Base-by-base conservation (phyloP, 441 rosid genomes). In the Aquilaria agallochum region DNA sequence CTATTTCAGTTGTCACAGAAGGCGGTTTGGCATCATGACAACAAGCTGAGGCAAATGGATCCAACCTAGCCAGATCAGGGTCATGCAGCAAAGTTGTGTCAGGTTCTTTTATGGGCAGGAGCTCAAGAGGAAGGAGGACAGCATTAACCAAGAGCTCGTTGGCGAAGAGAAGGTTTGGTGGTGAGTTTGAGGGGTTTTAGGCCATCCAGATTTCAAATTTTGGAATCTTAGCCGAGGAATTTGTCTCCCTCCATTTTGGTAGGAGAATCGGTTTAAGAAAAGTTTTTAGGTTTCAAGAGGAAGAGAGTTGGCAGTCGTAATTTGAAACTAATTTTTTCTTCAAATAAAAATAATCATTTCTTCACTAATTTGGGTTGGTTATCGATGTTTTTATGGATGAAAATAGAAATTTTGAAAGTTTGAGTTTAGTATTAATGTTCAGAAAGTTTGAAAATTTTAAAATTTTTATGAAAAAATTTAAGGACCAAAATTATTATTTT, bases 101-200 rank as follows among this genome's bases (percentile, higher is more conserved):
- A 7, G 69, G 70, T 55, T 66, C 72, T 57, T 69, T 74, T 50
- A 59, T 60, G 53, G 84, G 71, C 52, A 86, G 74, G 11, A 70
- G 84, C 33, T 76, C 77, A 62, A 92, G 95, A n/a, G 98, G 98
- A 49, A 82, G 90, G 42, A 92, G 85, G 62, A 90, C 76, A 10
- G 96, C 98, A 47, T 82, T 85, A 65, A 74, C 78, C 31, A 92
- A 84, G 77, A 92, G 91, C 56, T 89, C 82, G 64, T 92, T 95
- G 14, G 96, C 98, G 40, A 90, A 77, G 44, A 79, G 68, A 32
- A 89, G 85, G 64, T 85, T 79, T 20, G 89, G 75, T 0, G 70
- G 80, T 8, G 89, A 77, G 4, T 9, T 69, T 50, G 88, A 76
- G 3, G 95, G 83, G 77, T 83, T 81, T 7, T 81, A 68, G 31